A percentile compares a stretch with the other conserved stretches of the same genome.
phyloP scores from a whole-genome alignment of 345 rosid species.

The Hibiscus tridactylites region DNA sequence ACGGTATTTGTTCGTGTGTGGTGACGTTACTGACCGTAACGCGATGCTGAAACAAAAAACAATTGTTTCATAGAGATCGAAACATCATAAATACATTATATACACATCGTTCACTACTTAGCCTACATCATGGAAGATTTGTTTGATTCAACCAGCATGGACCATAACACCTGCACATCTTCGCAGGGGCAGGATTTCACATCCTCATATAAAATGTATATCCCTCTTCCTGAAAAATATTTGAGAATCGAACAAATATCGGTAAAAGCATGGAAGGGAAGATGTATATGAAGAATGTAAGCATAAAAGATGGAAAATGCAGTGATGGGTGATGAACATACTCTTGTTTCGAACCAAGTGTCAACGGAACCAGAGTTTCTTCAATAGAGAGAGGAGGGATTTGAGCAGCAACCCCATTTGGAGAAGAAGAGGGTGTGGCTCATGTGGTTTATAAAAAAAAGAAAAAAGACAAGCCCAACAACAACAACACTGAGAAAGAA shows the following conservation, averaged over 20 bases:
- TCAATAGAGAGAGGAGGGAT: conserved; percentile 85
- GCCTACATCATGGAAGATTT: conserved; percentile 40
- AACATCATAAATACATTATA: conserved; percentile 32
- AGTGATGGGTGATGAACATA: conserved; percentile 18
- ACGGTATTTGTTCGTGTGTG: too few relatives aligned
- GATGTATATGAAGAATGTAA: not conserved
- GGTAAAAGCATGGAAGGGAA: too few relatives aligned
- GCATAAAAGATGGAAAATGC: not conserved
- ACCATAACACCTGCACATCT: conserved; percentile 91
- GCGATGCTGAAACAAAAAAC: not conserved
- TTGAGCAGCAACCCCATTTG: conserved; percentile 76
- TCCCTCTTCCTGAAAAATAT: conserved; percentile 60
- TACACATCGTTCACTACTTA: conserved; percentile 34
- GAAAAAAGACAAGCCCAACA: conserved; percentile 3
- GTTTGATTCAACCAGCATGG: conserved; percentile 78
- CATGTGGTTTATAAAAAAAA: conserved; percentile 18
- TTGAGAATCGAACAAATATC: too few relatives aligned
- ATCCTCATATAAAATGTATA: conserved; percentile 86
- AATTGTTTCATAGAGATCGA: conserved; percentile 7
- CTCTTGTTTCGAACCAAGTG: conserved; percentile 69
- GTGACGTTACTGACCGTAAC: too few relatives aligned
- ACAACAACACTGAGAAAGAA: conserved; percentile 1
- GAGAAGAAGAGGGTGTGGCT: conserved; percentile 27
- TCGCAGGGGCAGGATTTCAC: conserved; percentile 87
- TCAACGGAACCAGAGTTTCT: conserved; percentile 82